Percentiles rank a stretch among this genome's conserved stretches.
phyloP scores from a whole-genome alignment of 345 rosid genomes.

The Geranium rotundifolium region DNA sequence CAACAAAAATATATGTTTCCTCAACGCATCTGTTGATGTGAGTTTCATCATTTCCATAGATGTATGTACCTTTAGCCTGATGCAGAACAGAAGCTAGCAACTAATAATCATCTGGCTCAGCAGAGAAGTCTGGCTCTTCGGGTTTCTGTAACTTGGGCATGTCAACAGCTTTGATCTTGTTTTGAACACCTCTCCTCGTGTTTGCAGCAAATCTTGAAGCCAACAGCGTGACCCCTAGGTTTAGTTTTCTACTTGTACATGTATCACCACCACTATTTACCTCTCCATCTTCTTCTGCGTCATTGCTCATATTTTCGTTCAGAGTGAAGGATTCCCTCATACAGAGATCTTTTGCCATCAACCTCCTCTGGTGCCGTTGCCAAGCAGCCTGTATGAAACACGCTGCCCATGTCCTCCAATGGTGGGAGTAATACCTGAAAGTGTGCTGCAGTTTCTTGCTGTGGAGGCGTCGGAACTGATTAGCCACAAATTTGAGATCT shows the following conservation, averaged over 20 bases:
- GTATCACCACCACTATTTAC: slow-evolving; percentile 10
- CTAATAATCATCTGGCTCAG: slow-evolving; percentile 38
- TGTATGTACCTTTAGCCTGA: no score
- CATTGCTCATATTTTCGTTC: slow-evolving; percentile 14
- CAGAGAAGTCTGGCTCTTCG: slow-evolving; percentile 75
- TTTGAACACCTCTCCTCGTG: slow-evolving; percentile 64
- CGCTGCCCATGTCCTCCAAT: slow-evolving; percentile 98
- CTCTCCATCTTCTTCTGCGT: slow-evolving; percentile 9
- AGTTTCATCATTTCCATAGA: no score
- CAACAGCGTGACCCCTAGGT: slow-evolving; percentile 55
- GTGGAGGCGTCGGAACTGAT: slow-evolving; percentile 81
- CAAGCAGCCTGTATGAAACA: slow-evolving; percentile 94
- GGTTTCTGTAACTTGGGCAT: slow-evolving; percentile 79
- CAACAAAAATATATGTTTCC: no score
- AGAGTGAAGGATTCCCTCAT: slow-evolving; percentile 30
- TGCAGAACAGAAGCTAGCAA: no score
- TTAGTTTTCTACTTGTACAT: slow-evolving; percentile 21
- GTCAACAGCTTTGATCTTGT: slow-evolving; percentile 42
- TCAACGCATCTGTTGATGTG: no score
- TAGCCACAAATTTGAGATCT: slow-evolving; percentile 85
- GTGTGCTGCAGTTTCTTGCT: slow-evolving; percentile 95
- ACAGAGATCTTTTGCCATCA: slow-evolving; percentile 33
- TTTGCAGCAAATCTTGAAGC: slow-evolving; percentile 86
- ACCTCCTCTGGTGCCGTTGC: slow-evolving; percentile 62
- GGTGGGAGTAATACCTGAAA: slow-evolving; percentile 78